A percentile compares a stretch with the other conserved stretches of the same genome.
Conservation (phyloP, 1,284 basidiomycete species). For the Cutaneotrichosporon sp. region DNA sequence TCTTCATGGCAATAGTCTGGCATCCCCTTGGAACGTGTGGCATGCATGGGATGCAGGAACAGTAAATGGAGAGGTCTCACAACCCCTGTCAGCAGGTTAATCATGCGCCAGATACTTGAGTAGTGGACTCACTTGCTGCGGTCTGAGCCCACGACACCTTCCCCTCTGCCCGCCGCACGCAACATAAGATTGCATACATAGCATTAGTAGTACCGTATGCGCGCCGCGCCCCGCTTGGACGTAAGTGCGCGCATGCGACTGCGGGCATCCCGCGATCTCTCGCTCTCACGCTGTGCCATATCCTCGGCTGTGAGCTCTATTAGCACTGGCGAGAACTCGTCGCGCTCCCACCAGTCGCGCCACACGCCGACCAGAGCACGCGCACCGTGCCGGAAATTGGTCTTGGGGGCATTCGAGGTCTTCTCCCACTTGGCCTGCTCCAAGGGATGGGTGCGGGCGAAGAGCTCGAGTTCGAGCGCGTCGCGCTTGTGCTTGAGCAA, state of each 20-base stretch:
- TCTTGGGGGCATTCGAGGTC: slow-evolving; percentile 57
- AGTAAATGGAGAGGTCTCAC: no score
- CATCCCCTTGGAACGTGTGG: no score
- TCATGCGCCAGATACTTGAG: no score
- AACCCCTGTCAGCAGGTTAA: no score
- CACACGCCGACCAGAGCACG: slow-evolving; percentile 83
- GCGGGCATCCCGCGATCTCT: slow-evolving; percentile 70
- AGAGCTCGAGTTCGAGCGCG: slow-evolving; percentile 85
- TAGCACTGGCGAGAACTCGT: slow-evolving; percentile 87
- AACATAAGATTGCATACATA: background rate
- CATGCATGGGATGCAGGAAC: no score
- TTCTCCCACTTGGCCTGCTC: slow-evolving; percentile 64
- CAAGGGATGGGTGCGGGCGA: slow-evolving; percentile 61
- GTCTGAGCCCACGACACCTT: no score
- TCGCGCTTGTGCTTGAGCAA: slow-evolving; percentile 92
- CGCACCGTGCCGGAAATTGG: slow-evolving; percentile 63
- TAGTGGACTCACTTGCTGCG: no score
- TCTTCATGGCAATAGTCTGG: no score
- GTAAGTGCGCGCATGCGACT: slow-evolving; percentile 26
- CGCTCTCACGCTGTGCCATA: slow-evolving; percentile 83
- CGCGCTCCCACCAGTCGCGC: slow-evolving; percentile 90
- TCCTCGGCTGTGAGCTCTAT: slow-evolving; percentile 85
- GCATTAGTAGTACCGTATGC: slow-evolving; percentile 9
- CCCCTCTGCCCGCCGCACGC: background rate
- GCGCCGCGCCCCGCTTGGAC: slow-evolving; percentile 16